A percentile compares a stretch with the other conserved stretches of the same genome.
phyloP scores from a whole-genome alignment of 331 rosid genomes.

The Malus hybrid region DNA sequence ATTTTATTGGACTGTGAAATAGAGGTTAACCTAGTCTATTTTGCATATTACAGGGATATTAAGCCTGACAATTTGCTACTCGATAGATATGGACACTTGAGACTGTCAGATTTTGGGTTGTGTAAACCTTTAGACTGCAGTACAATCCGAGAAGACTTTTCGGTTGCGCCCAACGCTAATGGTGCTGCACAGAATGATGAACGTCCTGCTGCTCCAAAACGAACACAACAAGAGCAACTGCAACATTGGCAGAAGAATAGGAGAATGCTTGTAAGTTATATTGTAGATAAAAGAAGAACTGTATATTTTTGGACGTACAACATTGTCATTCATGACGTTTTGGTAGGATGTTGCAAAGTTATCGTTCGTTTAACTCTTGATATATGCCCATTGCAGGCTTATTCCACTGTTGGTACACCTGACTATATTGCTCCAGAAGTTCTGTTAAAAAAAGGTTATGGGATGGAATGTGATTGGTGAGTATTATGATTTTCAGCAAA shows the following conservation, averaged over 20 bases:
- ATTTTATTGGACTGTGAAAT: neutral
- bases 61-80: constrained; percentile 95
- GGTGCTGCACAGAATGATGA: constrained; percentile 59
- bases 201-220: constrained; percentile 50
- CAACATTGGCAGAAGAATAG: constrained; percentile 95
- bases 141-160: constrained; percentile 67
- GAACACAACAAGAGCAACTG: constrained; percentile 86
- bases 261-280: constrained; percentile 77
- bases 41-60: constrained; percentile 64
- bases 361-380: constrained; percentile 6
- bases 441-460: constrained; percentile 93
- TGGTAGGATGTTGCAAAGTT: neutral
- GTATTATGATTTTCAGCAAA: constrained; percentile 10
- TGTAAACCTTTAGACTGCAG: constrained; percentile 97
- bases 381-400: constrained; percentile 61
- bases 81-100: constrained; percentile 87
- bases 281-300: neutral
- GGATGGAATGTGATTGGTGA: constrained; percentile 98
- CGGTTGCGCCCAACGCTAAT: constrained; percentile 40
- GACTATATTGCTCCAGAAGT: constrained; percentile 99
- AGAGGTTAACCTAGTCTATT: constrained; percentile 11
- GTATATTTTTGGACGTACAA: neutral
- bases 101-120: constrained; percentile 92
- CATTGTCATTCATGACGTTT: neutral
- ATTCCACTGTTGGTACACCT: constrained; percentile 97